Percentiles rank a stretch among this genome's conserved stretches.
These are phyloP conservation scores for Acanthamoeba lenticulata DNA, from an alignment of 208 protist genomes.

Conservation along the genomic window DNA sequence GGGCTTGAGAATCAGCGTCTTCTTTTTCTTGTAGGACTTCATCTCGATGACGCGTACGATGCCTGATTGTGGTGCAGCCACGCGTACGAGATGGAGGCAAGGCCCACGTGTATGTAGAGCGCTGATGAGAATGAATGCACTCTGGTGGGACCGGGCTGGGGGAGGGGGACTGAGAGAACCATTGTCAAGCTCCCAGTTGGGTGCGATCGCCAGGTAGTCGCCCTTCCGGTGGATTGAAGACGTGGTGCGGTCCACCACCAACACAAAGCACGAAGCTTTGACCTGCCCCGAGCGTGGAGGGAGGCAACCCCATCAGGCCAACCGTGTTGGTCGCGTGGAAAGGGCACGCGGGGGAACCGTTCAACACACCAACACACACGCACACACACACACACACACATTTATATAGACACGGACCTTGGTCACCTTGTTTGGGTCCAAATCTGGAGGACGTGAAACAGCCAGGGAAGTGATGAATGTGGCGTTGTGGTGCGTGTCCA, in stretches of 20 bases:
- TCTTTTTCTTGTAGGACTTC: background rate
- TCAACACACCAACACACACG: background rate
- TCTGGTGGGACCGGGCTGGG: no score
- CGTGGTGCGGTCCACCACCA: background rate
- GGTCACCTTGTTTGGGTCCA: background rate
- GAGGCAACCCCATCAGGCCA: background rate
- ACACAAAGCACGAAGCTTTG: background rate
- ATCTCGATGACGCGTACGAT: background rate
- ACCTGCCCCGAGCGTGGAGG: background rate
- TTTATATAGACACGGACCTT: background rate
- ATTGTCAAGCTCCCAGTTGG: constrained; percentile 20
- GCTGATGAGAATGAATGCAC: background rate
- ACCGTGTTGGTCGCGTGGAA: background rate
- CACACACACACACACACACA: background rate
- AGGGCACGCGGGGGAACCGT: background rate
- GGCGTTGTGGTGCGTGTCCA: background rate
- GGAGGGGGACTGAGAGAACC: background rate
- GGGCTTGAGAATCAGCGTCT: background rate
- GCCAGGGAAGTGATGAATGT: background rate
- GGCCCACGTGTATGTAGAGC: background rate
- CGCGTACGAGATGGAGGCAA: background rate
- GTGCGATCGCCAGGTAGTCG: background rate
- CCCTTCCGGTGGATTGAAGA: background rate
- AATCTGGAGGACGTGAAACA: background rate
- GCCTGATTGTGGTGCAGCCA: background rate